A percentile compares a stretch with the other conserved stretches of the same genome.
Evolutionary conservation across 352 stramenopile species (phyloP).

Genomic region (Globisporangium alternatum): DNA sequence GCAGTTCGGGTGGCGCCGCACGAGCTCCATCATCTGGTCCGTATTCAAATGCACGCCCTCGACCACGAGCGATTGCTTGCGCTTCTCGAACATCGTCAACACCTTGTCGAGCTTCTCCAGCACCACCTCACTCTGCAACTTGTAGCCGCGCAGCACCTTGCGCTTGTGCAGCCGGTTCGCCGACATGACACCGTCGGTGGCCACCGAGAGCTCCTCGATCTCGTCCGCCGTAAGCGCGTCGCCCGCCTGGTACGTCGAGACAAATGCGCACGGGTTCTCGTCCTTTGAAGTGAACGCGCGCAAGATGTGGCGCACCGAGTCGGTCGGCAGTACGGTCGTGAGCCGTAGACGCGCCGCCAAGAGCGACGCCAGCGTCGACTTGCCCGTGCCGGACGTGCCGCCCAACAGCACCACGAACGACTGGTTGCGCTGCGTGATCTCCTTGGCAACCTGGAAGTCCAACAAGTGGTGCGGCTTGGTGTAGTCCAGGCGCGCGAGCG

Average conservation of each 20-base stretch:
- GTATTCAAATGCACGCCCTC: slow-evolving; percentile 86
- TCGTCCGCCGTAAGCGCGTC: slow-evolving; percentile 56
- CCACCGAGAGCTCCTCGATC: slow-evolving; percentile 40
- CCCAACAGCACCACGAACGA: slow-evolving; percentile 86
- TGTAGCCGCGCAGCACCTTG: slow-evolving; percentile 79
- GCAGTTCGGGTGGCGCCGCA: slow-evolving; percentile 78
- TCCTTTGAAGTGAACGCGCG: slow-evolving; percentile 79
- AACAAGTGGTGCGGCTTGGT: slow-evolving; percentile 83
- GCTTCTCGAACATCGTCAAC: slow-evolving; percentile 83
- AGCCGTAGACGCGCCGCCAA: slow-evolving; percentile 71
- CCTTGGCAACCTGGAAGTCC: slow-evolving; percentile 82
- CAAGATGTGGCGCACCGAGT: slow-evolving; percentile 83
- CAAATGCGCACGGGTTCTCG: slow-evolving; percentile 77
- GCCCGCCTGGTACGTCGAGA: slow-evolving; percentile 87
- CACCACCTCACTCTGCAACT: slow-evolving; percentile 77
- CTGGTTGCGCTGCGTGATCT: slow-evolving; percentile 84
- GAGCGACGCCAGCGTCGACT: slow-evolving; percentile 82
- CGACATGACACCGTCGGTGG: slow-evolving; percentile 50
- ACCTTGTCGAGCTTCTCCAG: slow-evolving; percentile 82
- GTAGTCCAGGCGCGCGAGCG: slow-evolving; percentile 76
- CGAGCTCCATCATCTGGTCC: slow-evolving; percentile 74
- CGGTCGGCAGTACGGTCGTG: slow-evolving; percentile 80
- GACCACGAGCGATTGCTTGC: slow-evolving; percentile 81
- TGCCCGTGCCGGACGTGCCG: slow-evolving; percentile 81
- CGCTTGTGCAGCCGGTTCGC: slow-evolving; percentile 75